These are phyloP conservation scores for Eucalyptus melliodora DNA, from an alignment of 345 rosid genomes.

Conservation along the genomic window DNA sequence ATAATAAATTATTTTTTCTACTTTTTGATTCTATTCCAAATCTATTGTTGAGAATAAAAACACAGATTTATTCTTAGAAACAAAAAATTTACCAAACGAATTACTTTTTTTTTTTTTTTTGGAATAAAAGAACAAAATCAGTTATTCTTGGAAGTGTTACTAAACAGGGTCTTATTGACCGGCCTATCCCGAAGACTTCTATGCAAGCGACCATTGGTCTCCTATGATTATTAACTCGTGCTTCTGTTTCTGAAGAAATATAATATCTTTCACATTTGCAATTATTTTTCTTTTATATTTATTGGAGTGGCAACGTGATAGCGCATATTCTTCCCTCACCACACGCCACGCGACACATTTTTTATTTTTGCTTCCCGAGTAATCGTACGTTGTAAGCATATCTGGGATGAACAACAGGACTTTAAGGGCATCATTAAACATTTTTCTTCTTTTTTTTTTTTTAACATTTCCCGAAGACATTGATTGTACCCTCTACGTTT, in stretches of 20 bases:
- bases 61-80: rapidly evolving
- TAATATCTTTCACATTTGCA: not conserved
- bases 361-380: not conserved
- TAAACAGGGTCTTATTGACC: not conserved
- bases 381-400: not conserved
- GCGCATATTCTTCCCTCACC: not conserved
- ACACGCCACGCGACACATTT: not conserved
- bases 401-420: not conserved
- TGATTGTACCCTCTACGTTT: not conserved
- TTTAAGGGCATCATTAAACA: not conserved
- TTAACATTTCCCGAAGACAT: not conserved
- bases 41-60: too few relatives aligned
- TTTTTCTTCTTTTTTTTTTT: too few relatives aligned
- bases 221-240: not conserved
- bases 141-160: too few relatives aligned
- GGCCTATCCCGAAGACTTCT: not conserved
- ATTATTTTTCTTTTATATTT: not conserved
- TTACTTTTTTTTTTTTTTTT: too few relatives aligned
- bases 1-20: too few relatives aligned
- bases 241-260: not conserved
- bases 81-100: too few relatives aligned
- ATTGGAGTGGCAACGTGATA: not conserved
- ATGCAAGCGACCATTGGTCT: not conserved
- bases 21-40: too few relatives aligned
- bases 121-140: too few relatives aligned